These are phyloP conservation scores for Suillus discolor DNA, from an alignment of 768 basidiomycete species.

Conservation along the genomic window DNA sequence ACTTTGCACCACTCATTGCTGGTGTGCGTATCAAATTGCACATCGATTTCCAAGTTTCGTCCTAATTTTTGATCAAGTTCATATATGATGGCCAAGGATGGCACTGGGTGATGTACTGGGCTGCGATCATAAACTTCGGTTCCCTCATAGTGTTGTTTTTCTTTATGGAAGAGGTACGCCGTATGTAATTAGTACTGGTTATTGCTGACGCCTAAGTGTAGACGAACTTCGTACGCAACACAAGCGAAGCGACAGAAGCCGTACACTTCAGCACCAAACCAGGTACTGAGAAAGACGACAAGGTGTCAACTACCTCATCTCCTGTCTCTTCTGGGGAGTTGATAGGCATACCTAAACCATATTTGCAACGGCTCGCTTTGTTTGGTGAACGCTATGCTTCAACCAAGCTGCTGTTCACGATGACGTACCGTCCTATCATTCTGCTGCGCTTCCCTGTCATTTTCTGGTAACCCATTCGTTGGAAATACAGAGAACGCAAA, in stretches of 20 bases:
- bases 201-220: constrained; percentile 1
- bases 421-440: constrained; percentile 21
- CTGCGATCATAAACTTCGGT: constrained; percentile 22
- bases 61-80: constrained; percentile 15
- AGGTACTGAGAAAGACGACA: constrained; percentile 14
- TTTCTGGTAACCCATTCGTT: constrained; percentile 15
- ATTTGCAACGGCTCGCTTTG: constrained; percentile 15
- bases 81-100: constrained; percentile 23
- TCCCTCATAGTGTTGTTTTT: constrained; percentile 19
- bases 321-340: constrained; percentile 15
- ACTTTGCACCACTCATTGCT: constrained; percentile 23
- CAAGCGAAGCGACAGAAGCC: constrained; percentile 20
- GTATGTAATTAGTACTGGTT: not conserved
- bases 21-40: constrained; percentile 14
- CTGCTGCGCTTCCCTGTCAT: constrained; percentile 23
- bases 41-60: not conserved
- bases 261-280: not conserved
- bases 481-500: not conserved
- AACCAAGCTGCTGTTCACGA: constrained; percentile 21
- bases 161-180: constrained; percentile 23
- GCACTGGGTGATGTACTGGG: constrained; percentile 27
- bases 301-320: constrained; percentile 11
- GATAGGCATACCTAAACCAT: constrained; percentile 17
- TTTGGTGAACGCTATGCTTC: constrained; percentile 22
- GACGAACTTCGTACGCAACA: constrained; percentile 21